These are phyloP conservation scores for Fusarium brevicatenulatum DNA, from an alignment of 2,329 filamentous ascomycete species.

Conservation along the genomic window DNA sequence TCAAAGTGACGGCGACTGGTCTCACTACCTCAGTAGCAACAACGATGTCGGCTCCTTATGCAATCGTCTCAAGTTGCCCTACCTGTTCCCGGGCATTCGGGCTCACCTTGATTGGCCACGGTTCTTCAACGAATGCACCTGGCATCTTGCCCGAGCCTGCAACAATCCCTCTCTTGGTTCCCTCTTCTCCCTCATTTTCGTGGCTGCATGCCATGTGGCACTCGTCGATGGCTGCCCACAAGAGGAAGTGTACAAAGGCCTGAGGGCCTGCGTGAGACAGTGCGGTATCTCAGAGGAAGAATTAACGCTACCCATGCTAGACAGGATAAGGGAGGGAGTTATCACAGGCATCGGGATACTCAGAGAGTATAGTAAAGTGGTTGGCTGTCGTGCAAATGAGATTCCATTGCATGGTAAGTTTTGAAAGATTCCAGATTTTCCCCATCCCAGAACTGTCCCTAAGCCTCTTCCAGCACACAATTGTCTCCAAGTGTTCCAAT, in stretches of 20 bases:
- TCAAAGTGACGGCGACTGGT: constrained; percentile 17
- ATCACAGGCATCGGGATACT: constrained; percentile 21
- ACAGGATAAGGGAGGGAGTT: constrained; percentile 13
- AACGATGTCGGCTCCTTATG: constrained; percentile 1
- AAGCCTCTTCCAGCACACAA: constrained; percentile 1
- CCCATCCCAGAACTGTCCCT: not conserved
- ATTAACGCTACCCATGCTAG: constrained; percentile 10
- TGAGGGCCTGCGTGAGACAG: constrained; percentile 8
- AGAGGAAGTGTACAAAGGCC: not conserved
- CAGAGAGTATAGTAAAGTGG: constrained; percentile 1
- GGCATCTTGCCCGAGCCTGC: not conserved
- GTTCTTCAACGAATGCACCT: constrained; percentile 17
- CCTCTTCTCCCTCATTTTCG: constrained; percentile 24
- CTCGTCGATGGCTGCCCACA: constrained; percentile 3
- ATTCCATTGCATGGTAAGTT: constrained; percentile 27
- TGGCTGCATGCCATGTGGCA: constrained; percentile 25
- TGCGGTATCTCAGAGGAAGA: constrained; percentile 13
- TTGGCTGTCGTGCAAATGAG: constrained; percentile 28
- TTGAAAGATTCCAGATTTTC: not conserved
- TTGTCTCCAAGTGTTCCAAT: constrained; percentile 19
- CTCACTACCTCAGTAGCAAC: constrained; percentile 16
- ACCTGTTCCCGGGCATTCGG: not conserved
- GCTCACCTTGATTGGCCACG: not conserved
- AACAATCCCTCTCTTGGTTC: constrained; percentile 9
- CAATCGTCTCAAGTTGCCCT: constrained; percentile 4